These are phyloP conservation scores for Kwoniella botswanensis DNA, from an alignment of 768 basidiomycete genomes.

Conservation along the genomic window DNA sequence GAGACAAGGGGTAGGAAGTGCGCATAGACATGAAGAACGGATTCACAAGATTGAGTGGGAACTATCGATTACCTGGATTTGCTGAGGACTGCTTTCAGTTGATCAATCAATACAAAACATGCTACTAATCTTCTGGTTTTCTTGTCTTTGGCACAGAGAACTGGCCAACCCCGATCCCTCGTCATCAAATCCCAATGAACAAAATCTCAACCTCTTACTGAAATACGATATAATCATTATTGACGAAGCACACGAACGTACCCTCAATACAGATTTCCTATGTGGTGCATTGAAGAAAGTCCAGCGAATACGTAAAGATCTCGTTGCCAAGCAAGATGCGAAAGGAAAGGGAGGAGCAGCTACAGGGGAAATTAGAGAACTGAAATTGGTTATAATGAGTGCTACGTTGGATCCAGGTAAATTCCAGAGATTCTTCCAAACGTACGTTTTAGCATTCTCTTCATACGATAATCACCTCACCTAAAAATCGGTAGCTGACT, in stretches of 20 bases:
- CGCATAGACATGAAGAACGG: neutral
- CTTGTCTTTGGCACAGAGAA: slow-evolving; percentile 26
- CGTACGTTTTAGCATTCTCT: slow-evolving; percentile 63
- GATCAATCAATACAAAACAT: too few species aligned
- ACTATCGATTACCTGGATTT: too few species aligned
- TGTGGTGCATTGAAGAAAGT: slow-evolving; percentile 87
- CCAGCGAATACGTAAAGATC: slow-evolving; percentile 67
- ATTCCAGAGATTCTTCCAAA: slow-evolving; percentile 83
- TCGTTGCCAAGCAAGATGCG: slow-evolving; percentile 27
- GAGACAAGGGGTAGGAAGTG: neutral
- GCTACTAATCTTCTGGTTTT: too few species aligned
- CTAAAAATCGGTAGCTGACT: slow-evolving; percentile 13
- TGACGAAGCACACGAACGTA: slow-evolving; percentile 97
- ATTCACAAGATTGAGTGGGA: too few species aligned
- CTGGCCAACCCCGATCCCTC: slow-evolving; percentile 34
- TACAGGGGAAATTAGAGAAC: slow-evolving; percentile 63
- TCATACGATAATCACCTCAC: neutral
- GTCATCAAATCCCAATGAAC: neutral
- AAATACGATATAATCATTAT: slow-evolving; percentile 87
- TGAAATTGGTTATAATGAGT: slow-evolving; percentile 96
- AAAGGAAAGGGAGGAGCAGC: slow-evolving; percentile 59
- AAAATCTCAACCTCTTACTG: slow-evolving; percentile 63
- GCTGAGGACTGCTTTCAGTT: too few species aligned
- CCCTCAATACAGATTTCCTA: slow-evolving; percentile 90
- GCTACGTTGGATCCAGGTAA: slow-evolving; percentile 95